These are phyloP conservation scores for Lentinula detonsa DNA, from an alignment of 768 basidiomycete species.

Conservation along the genomic window DNA sequence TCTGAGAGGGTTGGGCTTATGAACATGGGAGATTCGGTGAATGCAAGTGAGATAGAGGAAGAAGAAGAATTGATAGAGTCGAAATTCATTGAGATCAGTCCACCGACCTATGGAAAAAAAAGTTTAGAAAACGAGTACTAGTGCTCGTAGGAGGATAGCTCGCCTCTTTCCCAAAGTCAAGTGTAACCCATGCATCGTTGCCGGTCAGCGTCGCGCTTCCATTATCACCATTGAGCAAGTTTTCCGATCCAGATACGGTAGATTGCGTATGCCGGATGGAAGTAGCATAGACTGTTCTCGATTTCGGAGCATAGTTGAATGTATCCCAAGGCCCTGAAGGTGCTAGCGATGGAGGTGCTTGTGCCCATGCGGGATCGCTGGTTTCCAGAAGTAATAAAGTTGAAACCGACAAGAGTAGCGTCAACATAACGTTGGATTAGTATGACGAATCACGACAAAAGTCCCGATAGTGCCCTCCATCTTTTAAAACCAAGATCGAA, in stretches of 20 bases:
- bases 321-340: constrained; percentile 46
- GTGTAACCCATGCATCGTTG: constrained; percentile 39
- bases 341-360: constrained; percentile 16
- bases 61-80: constrained; percentile 24
- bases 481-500: not conserved
- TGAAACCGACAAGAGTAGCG: not conserved
- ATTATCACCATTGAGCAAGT: constrained; percentile 23
- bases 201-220: constrained; percentile 33
- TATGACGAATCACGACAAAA: not conserved
- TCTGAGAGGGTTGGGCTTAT: constrained; percentile 48
- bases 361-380: not conserved
- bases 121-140: not conserved
- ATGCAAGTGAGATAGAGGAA: constrained; percentile 40
- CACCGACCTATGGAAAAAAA: constrained; percentile 37
- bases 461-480: not conserved
- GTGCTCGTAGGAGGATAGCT: not conserved
- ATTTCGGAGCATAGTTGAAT: constrained; percentile 44
- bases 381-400: not conserved
- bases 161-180: constrained; percentile 54
- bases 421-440: not conserved
- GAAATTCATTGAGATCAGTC: constrained; percentile 44
- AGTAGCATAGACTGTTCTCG: constrained; percentile 38
- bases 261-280: constrained; percentile 33
- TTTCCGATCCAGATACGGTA: constrained; percentile 22
- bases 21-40: constrained; percentile 53